Evolutionary conservation across 2,329 filamentous ascomycete species (phyloP), one percentile per base, ranked within the genome.

Genomic region (Cladosporium phlei): DNA sequence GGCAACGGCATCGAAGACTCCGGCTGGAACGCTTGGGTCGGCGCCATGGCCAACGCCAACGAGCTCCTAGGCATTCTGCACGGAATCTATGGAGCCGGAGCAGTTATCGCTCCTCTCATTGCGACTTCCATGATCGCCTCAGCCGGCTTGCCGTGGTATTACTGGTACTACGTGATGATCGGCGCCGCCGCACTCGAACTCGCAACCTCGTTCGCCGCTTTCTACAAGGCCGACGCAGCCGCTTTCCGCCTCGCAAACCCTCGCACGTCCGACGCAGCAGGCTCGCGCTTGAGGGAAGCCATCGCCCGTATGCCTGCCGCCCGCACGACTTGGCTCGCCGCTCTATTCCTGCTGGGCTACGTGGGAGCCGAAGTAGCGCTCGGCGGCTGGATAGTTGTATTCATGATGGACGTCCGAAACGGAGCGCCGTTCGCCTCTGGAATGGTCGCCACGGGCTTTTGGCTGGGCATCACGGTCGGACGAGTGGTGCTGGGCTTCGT

Each of bases 321-420:
- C 2, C 65, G 72, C n/a, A 73, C 86, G 3, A 84, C 84, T 3
- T 90, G 86, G 85, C 70, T 88, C n/a, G 73, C 80, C 33, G 76
- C 86, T 2, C 50, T 85, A 2, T 94, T 94, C 62, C 69, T 94
- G 11, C 75, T 94, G 4, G 79, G 80, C 7, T 94, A 94, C 58
- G 83, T 91, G 1, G 88, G 88, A 3, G 76, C 79, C 5, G 88
- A 95, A 66, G 84, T 88, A 50, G 80, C 79, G 1, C 70, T 89
- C 2, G 83, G 84, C 16, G 87, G 87, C 12, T 93, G 87, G 87
- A 83, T 94, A 52, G 83, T 88, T 38, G 83, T 83, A 1, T 94
- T 95, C 62, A 94, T 95, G 86, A 80, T 90, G n/a, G 72, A 78
- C 16, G 82, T 89, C 19, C 78, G 89, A 11, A 65, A 83, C 28